Evolutionary conservation across 805 yeast genomes (phyloP), one percentile per base, ranked within the genome.

Genomic region (Komagataella pastoris): DNA sequence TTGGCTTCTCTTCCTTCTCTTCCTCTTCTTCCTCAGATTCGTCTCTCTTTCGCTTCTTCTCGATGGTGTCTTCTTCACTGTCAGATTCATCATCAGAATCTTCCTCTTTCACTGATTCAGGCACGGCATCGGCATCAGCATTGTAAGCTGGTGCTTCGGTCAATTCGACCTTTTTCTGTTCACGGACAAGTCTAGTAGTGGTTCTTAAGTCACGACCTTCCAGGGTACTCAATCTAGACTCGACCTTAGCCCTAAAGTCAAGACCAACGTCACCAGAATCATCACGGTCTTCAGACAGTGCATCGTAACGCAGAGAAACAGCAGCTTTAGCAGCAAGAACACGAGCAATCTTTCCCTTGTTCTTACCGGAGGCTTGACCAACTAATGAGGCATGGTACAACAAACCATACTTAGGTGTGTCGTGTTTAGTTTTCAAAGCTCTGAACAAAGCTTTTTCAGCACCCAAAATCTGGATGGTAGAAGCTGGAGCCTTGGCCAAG

Each of bases 291-390:
- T 93, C 99, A 57, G 97, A 85, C 55, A 93, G 76, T 36, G 97
- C 96, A 74, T 93, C 99, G 69, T 86, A 91, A 77, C 99, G 87
- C 61, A 91, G 76, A 56, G 97, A 87, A 62, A 93, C 95, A 52
- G 99, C 95, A 59, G 97, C 96, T 76, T 93, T 93, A 54, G 98
- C 98, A 61, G 99, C 99, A 57, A 93, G 80, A 59, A 93, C 96
- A 76, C 99, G 85, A 54, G 99, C 98, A 67, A 93, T 88, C 77
- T 90, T 93, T 75, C 99, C 99, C 79, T 93, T 93, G 76, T 93
- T 93, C 73, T 93, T 93, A 58, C 95, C 83, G 56, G 89, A 76
- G 54, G 99, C 99, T 70, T 81, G 85, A 61, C 96, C 96, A 63
- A 89, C 88, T 70, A 88, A 88, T 36, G 95, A 85, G 48, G 97